Conservation (phyloP, 306 rosid species). For the Lathyrus sativus region DNA sequence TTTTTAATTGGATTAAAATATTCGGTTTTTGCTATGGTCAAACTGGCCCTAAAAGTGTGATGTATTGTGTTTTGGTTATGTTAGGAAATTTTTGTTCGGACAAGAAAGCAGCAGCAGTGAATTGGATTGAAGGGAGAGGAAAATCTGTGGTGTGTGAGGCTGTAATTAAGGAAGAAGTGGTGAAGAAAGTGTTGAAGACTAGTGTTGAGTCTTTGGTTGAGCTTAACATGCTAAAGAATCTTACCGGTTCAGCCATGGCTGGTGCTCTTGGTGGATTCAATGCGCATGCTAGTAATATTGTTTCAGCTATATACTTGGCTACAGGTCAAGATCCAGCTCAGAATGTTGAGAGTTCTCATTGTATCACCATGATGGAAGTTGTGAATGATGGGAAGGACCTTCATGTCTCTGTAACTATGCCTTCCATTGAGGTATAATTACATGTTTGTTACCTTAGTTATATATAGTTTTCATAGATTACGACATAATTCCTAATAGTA, state of each 20-base stretch:
- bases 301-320: slow-evolving; percentile 77
- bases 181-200: slow-evolving; percentile 80
- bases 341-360: slow-evolving; percentile 88
- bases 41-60: background rate
- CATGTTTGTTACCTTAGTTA: background rate
- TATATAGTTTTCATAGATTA: background rate
- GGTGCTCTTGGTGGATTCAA: slow-evolving; percentile 97
- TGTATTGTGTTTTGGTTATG: background rate
- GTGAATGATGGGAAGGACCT: slow-evolving; percentile 78
- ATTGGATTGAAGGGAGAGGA: slow-evolving; percentile 95
- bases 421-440: slow-evolving; percentile 71
- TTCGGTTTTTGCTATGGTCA: background rate
- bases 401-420: slow-evolving; percentile 92
- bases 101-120: slow-evolving; percentile 88
- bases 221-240: slow-evolving; percentile 94
- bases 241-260: slow-evolving; percentile 84
- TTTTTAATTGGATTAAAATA: no score
- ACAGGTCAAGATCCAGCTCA: slow-evolving; percentile 99
- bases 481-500: background rate
- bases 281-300: slow-evolving; percentile 93
- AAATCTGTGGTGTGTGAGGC: slow-evolving; percentile 91
- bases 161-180: slow-evolving; percentile 70
- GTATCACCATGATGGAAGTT: slow-evolving; percentile 92
- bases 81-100: slow-evolving; percentile 84
- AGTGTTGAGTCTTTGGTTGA: slow-evolving; percentile 72